A percentile compares a stretch with the other conserved stretches of the same genome.
Evolutionary conservation across 306 rosid species (phyloP).

Genomic region (Cyamopsis tetragonoloba): DNA sequence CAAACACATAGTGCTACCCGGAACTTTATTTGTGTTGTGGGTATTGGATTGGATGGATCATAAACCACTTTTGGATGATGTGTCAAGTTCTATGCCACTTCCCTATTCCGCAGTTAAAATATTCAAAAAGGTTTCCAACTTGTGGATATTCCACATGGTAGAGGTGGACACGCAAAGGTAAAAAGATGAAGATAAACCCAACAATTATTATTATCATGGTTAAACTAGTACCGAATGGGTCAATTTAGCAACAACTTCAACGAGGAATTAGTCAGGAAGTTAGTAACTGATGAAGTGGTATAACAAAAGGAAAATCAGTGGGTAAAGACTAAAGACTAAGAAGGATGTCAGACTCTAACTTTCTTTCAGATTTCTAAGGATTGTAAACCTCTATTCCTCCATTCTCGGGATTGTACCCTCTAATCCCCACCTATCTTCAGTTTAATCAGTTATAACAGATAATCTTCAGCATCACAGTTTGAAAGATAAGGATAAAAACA

Average conservation of each 20-base stretch:
- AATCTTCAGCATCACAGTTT: no score
- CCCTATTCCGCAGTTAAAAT: background rate
- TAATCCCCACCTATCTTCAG: no score
- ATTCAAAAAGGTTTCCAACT: background rate
- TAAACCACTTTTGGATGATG: conserved; percentile 30
- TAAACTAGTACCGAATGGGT: background rate
- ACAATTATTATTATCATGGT: background rate
- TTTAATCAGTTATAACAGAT: no score
- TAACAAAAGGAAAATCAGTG: no score
- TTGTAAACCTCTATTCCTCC: background rate
- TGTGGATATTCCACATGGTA: background rate
- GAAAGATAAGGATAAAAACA: no score
- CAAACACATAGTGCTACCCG: conserved; percentile 21
- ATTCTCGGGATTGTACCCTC: no score
- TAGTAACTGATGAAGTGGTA: background rate
- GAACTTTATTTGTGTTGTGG: conserved; percentile 25
- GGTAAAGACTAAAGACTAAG: no score
- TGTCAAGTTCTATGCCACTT: conserved; percentile 37
- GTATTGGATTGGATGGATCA: conserved; percentile 30
- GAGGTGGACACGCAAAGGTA: background rate
- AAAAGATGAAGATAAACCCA: no score
- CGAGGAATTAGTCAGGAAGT: background rate
- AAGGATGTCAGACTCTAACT: no score
- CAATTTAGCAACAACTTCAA: background rate
- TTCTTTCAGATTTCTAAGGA: background rate